Conservation (phyloP, 2,329 filamentous ascomycete genomes). For the Cladosporium oxysporum region DNA sequence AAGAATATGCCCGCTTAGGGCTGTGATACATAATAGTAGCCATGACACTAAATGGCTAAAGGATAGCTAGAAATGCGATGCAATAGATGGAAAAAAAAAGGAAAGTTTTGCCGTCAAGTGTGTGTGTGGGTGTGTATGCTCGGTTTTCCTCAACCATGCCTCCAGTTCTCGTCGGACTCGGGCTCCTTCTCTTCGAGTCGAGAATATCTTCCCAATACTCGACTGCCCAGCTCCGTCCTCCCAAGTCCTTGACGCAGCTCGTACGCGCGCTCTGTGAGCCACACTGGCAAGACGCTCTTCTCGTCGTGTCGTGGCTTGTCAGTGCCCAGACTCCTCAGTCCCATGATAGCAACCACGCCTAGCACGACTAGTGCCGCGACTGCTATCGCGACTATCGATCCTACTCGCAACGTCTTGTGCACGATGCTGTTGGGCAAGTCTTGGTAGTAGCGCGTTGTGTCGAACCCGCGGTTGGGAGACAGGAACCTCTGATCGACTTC, state of each 20-base stretch:
- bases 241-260: conserved; percentile 7
- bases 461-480: conserved; percentile 36
- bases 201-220: conserved; percentile 26
- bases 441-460: conserved; percentile 38
- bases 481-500: conserved; percentile 29
- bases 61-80: background rate
- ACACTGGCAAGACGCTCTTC: conserved; percentile 7
- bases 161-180: conserved; percentile 24
- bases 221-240: conserved; percentile 21
- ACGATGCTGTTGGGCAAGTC: background rate
- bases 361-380: conserved; percentile 19
- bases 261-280: background rate
- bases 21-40: background rate
- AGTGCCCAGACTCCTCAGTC: conserved; percentile 9
- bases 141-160: background rate
- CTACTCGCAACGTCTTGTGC: background rate
- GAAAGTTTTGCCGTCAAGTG: background rate
- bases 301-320: background rate
- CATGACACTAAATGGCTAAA: conserved; percentile 1
- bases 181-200: conserved; percentile 26
- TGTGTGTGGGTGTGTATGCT: background rate
- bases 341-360: conserved; percentile 14
- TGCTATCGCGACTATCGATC: conserved; percentile 6
- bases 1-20: background rate
- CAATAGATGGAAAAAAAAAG: background rate